A percentile compares a stretch with the other conserved stretches of the same genome.
Conservation (phyloP, 176 grass and related monocot genomes). For the Eragrostis nindensis region DNA sequence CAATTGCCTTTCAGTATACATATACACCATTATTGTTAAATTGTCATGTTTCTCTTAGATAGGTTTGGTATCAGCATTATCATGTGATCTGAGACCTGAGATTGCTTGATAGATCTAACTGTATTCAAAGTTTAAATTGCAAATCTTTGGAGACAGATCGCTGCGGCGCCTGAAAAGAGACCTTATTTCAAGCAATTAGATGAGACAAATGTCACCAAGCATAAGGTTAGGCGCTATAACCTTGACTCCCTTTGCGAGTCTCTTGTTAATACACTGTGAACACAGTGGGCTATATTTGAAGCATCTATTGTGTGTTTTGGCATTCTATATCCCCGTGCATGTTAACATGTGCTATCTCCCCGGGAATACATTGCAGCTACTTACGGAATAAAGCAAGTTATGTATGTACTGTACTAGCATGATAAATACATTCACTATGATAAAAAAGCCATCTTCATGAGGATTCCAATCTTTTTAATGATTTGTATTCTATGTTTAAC, state of each 20-base stretch:
- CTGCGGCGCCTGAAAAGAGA: conserved; percentile 38
- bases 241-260: not conserved
- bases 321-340: conserved; percentile 2
- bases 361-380: not conserved
- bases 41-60: conserved; percentile 11
- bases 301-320: not conserved
- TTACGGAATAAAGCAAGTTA: conserved; percentile 17
- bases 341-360: not conserved
- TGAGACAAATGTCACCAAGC: conserved; percentile 23
- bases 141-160: conserved; percentile 25
- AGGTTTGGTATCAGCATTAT: conserved; percentile 28
- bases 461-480: not conserved
- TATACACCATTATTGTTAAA: conserved; percentile 3
- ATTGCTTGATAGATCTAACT: conserved; percentile 26
- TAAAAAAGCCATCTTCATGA: conserved; percentile 2
- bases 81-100: conserved; percentile 1
- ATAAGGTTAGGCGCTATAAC: conserved; percentile 38
- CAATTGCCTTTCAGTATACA: conserved; percentile 30
- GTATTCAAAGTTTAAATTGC: conserved; percentile 20
- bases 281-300: not conserved
- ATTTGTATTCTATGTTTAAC: too few species aligned
- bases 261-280: not conserved
- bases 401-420: conserved; percentile 14
- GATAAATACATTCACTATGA: conserved; percentile 18
- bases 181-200: conserved; percentile 36